phyloP scores from a whole-genome alignment of 2,329 filamentous ascomycete genomes.

The Ophiostoma montium region DNA sequence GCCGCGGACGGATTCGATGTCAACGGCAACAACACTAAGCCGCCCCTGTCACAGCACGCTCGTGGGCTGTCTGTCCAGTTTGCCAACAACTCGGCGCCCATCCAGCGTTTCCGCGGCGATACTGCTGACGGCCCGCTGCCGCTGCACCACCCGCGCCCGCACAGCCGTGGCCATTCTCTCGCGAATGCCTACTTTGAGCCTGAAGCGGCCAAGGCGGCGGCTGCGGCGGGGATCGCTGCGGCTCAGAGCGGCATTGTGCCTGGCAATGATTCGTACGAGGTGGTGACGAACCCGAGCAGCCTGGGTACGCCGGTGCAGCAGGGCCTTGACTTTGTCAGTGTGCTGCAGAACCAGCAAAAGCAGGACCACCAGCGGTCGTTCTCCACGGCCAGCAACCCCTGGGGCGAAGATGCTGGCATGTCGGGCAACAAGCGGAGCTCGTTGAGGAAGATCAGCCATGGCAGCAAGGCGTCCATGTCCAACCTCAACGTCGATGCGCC shows the following conservation, averaged over 20 bases:
- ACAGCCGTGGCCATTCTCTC: constrained; percentile 57
- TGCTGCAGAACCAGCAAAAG: constrained; percentile 34
- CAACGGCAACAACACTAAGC: constrained; percentile 10
- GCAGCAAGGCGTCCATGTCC: constrained; percentile 56
- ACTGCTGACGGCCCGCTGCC: constrained; percentile 36
- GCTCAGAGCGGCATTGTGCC: constrained; percentile 1
- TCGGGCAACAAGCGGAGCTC: constrained; percentile 21
- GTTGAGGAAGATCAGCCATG: constrained; percentile 39
- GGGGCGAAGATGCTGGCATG: constrained; percentile 35
- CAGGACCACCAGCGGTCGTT: constrained; percentile 42
- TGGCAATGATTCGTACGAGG: constrained; percentile 45
- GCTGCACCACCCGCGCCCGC: constrained; percentile 59
- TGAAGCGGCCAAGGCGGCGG: constrained; percentile 31
- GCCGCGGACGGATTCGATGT: constrained; percentile 15
- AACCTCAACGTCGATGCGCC: constrained; percentile 81
- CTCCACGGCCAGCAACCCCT: constrained; percentile 48
- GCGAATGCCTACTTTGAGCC: constrained; percentile 52
- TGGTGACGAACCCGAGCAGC: constrained; percentile 62
- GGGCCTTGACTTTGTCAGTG: constrained; percentile 30
- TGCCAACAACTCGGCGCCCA: constrained; percentile 19
- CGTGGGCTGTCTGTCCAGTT: constrained; percentile 35
- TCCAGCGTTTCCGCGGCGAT: constrained; percentile 38
- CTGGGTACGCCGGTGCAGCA: constrained; percentile 49
- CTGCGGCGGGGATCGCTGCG: constrained; percentile 20
- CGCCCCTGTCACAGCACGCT: constrained; percentile 21